phyloP scores from a whole-genome alignment of 83 land plant species.

The Picea engelmannii region DNA sequence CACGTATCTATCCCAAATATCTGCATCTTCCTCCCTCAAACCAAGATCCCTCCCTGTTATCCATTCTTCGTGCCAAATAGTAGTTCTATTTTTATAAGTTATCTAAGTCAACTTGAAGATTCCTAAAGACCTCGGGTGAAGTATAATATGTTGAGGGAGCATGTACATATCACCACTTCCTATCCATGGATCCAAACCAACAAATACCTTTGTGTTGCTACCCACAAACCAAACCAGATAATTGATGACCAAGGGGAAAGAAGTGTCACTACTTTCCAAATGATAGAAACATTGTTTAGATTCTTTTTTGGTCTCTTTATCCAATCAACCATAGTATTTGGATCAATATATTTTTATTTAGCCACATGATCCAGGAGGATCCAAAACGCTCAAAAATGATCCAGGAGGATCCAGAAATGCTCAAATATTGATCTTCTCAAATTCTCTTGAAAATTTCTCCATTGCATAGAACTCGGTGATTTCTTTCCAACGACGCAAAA shows the following conservation, averaged over 20 bases:
- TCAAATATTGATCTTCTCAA: too few relatives aligned
- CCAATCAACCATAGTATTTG: not conserved
- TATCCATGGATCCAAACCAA: not conserved
- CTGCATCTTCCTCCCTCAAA: not conserved
- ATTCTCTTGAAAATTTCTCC: too few relatives aligned
- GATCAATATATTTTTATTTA: not conserved
- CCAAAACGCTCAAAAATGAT: too few relatives aligned
- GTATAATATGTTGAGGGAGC: not conserved
- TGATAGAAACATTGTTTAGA: not conserved
- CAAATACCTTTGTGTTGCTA: not conserved
- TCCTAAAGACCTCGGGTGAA: not conserved
- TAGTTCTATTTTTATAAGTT: not conserved
- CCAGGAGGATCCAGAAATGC: too few relatives aligned
- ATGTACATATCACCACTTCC: not conserved
- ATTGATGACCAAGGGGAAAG: not conserved
- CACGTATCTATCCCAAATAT: not conserved
- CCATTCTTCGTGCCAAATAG: not conserved
- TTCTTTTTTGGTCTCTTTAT: not conserved
- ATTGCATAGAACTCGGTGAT: too few relatives aligned
- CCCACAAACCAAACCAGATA: not conserved
- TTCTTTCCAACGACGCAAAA: too few relatives aligned
- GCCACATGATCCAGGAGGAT: too few relatives aligned
- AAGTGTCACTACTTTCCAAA: not conserved
- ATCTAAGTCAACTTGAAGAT: not conserved
- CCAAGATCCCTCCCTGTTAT: not conserved